Evolutionary conservation across 768 basidiomycete genomes (phyloP).

Genomic region (Agaricus sinodeliciosus): DNA sequence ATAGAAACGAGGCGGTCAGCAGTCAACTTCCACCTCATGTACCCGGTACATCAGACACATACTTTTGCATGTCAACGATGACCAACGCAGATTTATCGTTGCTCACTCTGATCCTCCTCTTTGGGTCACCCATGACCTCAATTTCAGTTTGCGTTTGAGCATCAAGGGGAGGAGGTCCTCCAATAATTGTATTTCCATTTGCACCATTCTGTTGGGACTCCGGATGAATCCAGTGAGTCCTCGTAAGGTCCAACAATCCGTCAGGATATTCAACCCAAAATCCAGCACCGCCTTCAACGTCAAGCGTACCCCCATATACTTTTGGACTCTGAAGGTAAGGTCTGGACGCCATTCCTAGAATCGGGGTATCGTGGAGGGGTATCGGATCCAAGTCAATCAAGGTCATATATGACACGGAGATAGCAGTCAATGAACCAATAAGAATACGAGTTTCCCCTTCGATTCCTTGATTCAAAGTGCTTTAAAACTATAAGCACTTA

Average conservation of each 20-base stretch:
- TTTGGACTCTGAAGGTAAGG: conserved; percentile 37
- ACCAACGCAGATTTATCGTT: conserved; percentile 46
- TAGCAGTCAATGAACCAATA: not conserved
- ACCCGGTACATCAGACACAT: conserved; percentile 11
- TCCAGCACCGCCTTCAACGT: conserved; percentile 21
- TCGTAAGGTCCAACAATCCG: conserved; percentile 56
- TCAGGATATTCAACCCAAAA: conserved; percentile 70
- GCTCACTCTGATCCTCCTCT: conserved; percentile 40
- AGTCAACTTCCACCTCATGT: not conserved
- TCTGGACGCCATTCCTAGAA: conserved; percentile 38
- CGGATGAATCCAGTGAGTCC: conserved; percentile 31
- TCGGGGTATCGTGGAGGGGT: conserved; percentile 31
- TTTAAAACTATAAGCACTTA: no score
- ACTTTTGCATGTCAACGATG: conserved; percentile 78
- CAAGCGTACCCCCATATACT: conserved; percentile 42
- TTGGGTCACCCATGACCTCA: conserved; percentile 38
- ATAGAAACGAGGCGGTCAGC: not conserved
- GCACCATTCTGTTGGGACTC: not conserved
- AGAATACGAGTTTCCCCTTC: not conserved
- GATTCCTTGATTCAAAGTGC: no score
- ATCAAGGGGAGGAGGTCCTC: conserved; percentile 23
- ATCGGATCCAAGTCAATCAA: not conserved
- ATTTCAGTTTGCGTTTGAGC: conserved; percentile 42
- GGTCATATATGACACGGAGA: not conserved
- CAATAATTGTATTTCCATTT: conserved; percentile 1